Base-by-base conservation (phyloP, 2,329 filamentous ascomycete species). In the Ambrosiella xylebori region DNA sequence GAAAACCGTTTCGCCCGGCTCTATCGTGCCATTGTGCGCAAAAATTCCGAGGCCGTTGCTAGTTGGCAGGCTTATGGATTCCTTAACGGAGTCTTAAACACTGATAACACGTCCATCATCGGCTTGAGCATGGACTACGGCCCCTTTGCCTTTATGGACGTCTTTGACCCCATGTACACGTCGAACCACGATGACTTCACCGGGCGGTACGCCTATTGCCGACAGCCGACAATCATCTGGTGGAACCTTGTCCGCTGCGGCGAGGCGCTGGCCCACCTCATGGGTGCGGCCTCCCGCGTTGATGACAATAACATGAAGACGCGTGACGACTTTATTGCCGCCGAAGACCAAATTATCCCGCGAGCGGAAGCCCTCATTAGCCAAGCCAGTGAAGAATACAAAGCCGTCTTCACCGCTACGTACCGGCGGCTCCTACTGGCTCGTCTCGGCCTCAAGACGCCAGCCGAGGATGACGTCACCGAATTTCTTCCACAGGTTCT, bases 41-140 rank as follows among this genome's bases (percentile, higher is more conserved):
- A 87, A 38, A 98, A 96, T 66, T 93, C 93, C 1, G 76, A 78
- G 60, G 94, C 86, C 0, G 90, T 97, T 1, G 93, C 93, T 9
- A 80, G 85, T 63, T 97, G 93, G 91, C 94, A 98, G 72, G 89
- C 88, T 0, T 97, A 97, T 66, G 93, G 88, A n/a, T 98, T 98
- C 72, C 97, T 95, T 78, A 98, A 98, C 65, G 93, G 93, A 51
- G 93, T 98, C 3, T 75, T 98, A 59, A 98, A 98, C 70, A 97
- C 93, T 0, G 93, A 98, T 68, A 98, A 98, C 68, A 98, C 93
- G 0, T 95, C 89, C 0, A 78, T 98, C 55, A 83, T 83, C 58
- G 93, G 93, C 0, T 73, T 98, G 0, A 91, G 85, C 5, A 85
- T 98, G 62, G 93, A 98, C 70, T 98, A 90, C 67, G 93, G 93